Evolutionary conservation across 2,329 filamentous ascomycete species (phyloP).

Genomic region (Neodidymelliopsis sp.): DNA sequence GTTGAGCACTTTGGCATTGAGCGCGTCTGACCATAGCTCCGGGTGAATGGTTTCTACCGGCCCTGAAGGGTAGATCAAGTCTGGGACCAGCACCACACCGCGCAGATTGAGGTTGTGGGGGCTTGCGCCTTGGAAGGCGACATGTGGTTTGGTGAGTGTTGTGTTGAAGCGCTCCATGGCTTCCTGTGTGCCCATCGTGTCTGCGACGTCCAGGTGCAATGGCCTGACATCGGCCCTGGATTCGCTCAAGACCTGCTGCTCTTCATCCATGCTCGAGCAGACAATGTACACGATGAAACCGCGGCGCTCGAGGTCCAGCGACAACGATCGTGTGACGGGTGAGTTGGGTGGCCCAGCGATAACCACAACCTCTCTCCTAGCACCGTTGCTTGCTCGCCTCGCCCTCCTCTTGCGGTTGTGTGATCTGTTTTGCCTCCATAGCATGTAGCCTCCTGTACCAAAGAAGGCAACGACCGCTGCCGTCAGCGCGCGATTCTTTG

Average conservation of each 20-base stretch:
- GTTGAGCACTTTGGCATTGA: slow-evolving; percentile 90
- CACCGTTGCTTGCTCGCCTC: slow-evolving; percentile 80
- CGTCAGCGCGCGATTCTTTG: slow-evolving; percentile 74
- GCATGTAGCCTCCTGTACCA: slow-evolving; percentile 67
- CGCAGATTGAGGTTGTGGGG: slow-evolving; percentile 78
- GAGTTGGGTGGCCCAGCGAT: slow-evolving; percentile 88
- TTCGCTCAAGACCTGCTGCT: slow-evolving; percentile 77
- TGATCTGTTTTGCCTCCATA: slow-evolving; percentile 67
- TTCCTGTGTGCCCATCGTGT: slow-evolving; percentile 72
- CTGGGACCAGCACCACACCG: slow-evolving; percentile 84
- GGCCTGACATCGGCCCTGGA: slow-evolving; percentile 83
- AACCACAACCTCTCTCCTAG: slow-evolving; percentile 84
- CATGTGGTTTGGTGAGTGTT: slow-evolving; percentile 76
- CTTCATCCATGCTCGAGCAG: slow-evolving; percentile 84
- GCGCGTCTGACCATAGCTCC: slow-evolving; percentile 83
- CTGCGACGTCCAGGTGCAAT: slow-evolving; percentile 81
- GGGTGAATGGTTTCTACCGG: slow-evolving; percentile 86
- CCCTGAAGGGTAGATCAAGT: slow-evolving; percentile 77
- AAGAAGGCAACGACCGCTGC: slow-evolving; percentile 74
- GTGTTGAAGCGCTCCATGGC: slow-evolving; percentile 76
- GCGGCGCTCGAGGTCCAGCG: slow-evolving; percentile 85
- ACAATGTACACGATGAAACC: slow-evolving; percentile 95
- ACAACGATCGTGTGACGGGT: slow-evolving; percentile 81
- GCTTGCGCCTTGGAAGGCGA: slow-evolving; percentile 77
- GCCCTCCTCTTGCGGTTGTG: slow-evolving; percentile 74